Conservation (phyloP, 1,284 basidiomycete genomes). For the Heimioporus retisporus region DNA sequence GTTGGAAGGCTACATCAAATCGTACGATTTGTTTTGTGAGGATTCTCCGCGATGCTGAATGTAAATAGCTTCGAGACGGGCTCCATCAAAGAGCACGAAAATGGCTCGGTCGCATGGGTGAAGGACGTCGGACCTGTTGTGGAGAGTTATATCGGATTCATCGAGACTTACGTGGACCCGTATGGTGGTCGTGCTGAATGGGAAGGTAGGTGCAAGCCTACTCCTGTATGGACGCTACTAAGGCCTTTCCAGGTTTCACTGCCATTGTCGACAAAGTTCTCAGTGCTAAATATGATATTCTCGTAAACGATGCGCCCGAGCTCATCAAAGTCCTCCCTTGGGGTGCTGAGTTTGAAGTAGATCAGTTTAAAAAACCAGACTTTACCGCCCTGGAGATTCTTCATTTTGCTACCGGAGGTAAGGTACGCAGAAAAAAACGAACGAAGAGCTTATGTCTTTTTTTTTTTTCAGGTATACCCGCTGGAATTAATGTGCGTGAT, state of each 20-base stretch:
- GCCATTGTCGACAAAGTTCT: constrained; percentile 88
- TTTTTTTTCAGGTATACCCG: constrained; percentile 71
- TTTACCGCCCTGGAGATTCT: constrained; percentile 87
- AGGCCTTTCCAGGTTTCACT: constrained; percentile 73
- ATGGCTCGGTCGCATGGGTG: constrained; percentile 84
- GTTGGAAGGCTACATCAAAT: constrained; percentile 83
- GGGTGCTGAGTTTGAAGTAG: constrained; percentile 87
- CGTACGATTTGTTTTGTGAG: constrained; percentile 54
- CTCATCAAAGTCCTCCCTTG: constrained; percentile 86
- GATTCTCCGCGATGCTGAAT: too few relatives aligned
- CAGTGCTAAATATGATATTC: constrained; percentile 81
- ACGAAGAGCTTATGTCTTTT: not conserved
- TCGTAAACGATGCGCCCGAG: constrained; percentile 80
- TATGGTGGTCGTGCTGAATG: constrained; percentile 88
- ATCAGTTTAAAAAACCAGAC: constrained; percentile 86
- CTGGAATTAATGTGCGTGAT: constrained; percentile 78
- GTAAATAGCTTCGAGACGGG: constrained; percentile 72
- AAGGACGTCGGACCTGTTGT: constrained; percentile 90
- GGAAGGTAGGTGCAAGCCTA: constrained; percentile 66
- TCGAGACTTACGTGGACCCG: constrained; percentile 87
- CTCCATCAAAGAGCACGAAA: constrained; percentile 81
- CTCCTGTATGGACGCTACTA: not conserved
- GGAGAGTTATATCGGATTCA: constrained; percentile 86
- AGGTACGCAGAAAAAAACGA: constrained; percentile 20
- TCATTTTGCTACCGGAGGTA: constrained; percentile 84